Conservation (phyloP, 2,329 filamentous ascomycete species). For the Alternaria gansuensis region DNA sequence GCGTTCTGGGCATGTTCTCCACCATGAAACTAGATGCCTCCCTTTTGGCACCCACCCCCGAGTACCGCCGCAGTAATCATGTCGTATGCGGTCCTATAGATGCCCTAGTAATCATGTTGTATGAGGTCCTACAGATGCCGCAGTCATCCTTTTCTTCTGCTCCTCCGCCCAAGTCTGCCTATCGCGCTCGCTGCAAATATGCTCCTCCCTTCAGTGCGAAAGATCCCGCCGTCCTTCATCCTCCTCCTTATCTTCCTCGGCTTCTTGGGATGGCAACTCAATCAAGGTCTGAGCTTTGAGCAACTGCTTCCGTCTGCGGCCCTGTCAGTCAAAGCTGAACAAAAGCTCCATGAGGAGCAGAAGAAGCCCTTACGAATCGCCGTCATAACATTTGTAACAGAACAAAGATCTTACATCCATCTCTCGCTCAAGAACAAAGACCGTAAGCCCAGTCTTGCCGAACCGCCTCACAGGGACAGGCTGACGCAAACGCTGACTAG, state of each 20-base stretch:
- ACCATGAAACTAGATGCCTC: conserved; percentile 16
- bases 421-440: conserved; percentile 52
- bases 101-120: conserved; percentile 7
- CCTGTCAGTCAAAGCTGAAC: conserved; percentile 9
- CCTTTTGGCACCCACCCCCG: conserved; percentile 17
- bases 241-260: conserved; percentile 42
- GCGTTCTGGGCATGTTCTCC: conserved; percentile 16
- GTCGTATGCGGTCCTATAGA: conserved; percentile 7
- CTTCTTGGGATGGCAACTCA: conserved; percentile 46
- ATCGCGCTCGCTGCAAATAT: conserved; percentile 24
- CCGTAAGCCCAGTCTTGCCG: conserved; percentile 34
- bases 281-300: conserved; percentile 33
- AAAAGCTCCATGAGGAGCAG: conserved; percentile 11
- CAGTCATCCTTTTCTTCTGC: conserved; percentile 6
- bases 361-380: conserved; percentile 41
- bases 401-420: conserved; percentile 50
- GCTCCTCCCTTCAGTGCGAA: conserved; percentile 39
- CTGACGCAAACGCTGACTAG: conserved; percentile 30
- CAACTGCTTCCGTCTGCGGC: conserved; percentile 17
- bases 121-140: conserved; percentile 8
- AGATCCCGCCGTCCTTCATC: conserved; percentile 33
- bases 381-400: conserved; percentile 50
- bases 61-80: conserved; percentile 17
- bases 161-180: neutral
- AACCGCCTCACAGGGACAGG: too few relatives aligned